Conservation (phyloP, 2,329 filamentous ascomycete genomes). For the Talaromyces islandicus region DNA sequence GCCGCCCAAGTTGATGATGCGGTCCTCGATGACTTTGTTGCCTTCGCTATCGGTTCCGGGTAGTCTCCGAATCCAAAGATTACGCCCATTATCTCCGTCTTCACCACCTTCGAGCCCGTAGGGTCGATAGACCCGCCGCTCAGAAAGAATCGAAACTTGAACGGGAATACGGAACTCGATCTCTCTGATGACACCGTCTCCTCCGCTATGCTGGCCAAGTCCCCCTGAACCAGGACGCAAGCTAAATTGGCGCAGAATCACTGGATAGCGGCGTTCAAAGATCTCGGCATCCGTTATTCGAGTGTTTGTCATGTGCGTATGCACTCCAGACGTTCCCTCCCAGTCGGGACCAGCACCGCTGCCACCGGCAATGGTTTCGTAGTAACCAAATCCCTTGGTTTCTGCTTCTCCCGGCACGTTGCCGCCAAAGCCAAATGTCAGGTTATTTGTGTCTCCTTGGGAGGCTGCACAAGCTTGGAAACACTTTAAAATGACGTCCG, state of each 20-base stretch:
- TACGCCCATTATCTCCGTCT: constrained; percentile 69
- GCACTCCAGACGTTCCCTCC: constrained; percentile 70
- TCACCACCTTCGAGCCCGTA: constrained; percentile 77
- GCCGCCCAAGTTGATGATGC: constrained; percentile 22
- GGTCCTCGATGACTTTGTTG: constrained; percentile 13
- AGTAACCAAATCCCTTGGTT: constrained; percentile 66
- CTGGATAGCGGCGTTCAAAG: constrained; percentile 71
- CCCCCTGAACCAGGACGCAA: constrained; percentile 60
- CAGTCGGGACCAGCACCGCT: constrained; percentile 66
- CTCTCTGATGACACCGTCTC: constrained; percentile 70
- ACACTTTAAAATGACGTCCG: constrained; percentile 70
- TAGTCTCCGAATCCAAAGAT: constrained; percentile 74
- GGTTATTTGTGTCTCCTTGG: constrained; percentile 73
- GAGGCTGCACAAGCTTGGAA: constrained; percentile 70
- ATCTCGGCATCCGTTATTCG: constrained; percentile 76
- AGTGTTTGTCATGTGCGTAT: constrained; percentile 83
- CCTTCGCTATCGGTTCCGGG: constrained; percentile 34
- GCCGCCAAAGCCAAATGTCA: constrained; percentile 71
- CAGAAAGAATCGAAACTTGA: constrained; percentile 69
- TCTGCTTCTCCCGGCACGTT: constrained; percentile 52
- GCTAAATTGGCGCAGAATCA: constrained; percentile 64
- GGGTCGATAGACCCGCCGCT: constrained; percentile 65
- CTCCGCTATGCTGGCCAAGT: constrained; percentile 60
- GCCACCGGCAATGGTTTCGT: constrained; percentile 77
- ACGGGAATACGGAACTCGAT: constrained; percentile 76